These are phyloP conservation scores for Halophytophthora batemanensis DNA, from an alignment of 352 stramenopile species.

Conservation along the genomic window DNA sequence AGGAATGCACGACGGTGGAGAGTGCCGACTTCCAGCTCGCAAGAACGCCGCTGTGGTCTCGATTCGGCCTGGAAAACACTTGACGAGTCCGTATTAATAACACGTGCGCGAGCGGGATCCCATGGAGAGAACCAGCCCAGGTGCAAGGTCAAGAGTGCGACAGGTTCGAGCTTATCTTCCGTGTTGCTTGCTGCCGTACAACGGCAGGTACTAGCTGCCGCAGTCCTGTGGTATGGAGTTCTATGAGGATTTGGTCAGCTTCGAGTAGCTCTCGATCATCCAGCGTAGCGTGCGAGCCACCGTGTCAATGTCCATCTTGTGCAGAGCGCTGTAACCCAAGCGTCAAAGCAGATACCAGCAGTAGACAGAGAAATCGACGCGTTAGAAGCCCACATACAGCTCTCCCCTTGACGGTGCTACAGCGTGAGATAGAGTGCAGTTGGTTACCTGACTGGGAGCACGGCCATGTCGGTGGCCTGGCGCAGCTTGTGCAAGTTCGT, in stretches of 20 bases:
- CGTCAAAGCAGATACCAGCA: background rate
- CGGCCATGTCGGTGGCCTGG: conserved; percentile 63
- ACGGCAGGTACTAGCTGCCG: background rate
- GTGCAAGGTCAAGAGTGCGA: too few species aligned
- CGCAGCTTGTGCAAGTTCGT: conserved; percentile 73
- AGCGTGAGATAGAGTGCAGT: background rate
- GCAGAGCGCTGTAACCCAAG: conserved; percentile 46
- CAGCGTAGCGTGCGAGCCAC: conserved; percentile 67
- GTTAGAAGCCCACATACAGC: background rate
- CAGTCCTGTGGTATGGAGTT: conserved; percentile 2
- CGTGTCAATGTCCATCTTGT: conserved; percentile 86
- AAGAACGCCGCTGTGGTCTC: background rate
- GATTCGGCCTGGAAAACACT: background rate
- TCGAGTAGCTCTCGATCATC: conserved; percentile 66
- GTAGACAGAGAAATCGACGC: background rate
- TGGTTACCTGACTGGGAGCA: conserved; percentile 74
- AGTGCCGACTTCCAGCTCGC: background rate
- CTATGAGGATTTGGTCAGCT: conserved; percentile 55
- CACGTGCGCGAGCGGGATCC: too few species aligned
- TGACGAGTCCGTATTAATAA: too few species aligned
- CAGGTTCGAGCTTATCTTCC: background rate
- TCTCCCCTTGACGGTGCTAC: too few species aligned
- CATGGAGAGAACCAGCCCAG: background rate
- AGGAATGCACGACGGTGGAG: too few species aligned
- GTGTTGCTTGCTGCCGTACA: conserved; percentile 10